These are phyloP conservation scores for Talaromyces wortmannii DNA, from an alignment of 495 filamentous ascomycete species.

Conservation along the genomic window DNA sequence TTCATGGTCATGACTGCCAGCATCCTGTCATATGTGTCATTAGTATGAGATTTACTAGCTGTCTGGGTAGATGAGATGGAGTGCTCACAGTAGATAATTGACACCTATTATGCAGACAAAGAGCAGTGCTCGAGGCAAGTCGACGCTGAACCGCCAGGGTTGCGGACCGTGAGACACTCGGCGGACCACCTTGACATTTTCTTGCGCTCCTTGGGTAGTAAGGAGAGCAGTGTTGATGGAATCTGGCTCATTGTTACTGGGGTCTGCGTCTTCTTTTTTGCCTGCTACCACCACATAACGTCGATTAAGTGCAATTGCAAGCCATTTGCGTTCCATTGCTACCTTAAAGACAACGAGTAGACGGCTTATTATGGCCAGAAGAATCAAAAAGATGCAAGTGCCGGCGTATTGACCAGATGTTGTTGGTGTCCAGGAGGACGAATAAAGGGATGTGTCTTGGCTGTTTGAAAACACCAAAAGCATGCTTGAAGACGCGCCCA, in stretches of 20 bases:
- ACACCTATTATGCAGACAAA: constrained; percentile 66
- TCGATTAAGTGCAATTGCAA: constrained; percentile 58
- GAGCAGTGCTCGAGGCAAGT: constrained; percentile 64
- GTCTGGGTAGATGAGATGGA: not conserved
- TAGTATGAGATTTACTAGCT: not conserved
- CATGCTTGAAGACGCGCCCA: not conserved
- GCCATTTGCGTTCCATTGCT: constrained; percentile 48
- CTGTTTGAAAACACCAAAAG: constrained; percentile 53
- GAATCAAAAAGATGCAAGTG: constrained; percentile 81
- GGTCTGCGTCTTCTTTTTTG: constrained; percentile 47
- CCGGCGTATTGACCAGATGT: constrained; percentile 65
- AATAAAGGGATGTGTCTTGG: constrained; percentile 67
- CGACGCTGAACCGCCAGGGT: constrained; percentile 74
- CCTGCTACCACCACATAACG: constrained; percentile 71
- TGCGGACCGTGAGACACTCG: constrained; percentile 30
- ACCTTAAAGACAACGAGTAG: constrained; percentile 60
- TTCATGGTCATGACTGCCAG: constrained; percentile 98
- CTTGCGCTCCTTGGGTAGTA: constrained; percentile 64
- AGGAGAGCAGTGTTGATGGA: constrained; percentile 50
- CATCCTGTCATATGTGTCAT: constrained; percentile 55
- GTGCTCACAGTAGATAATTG: constrained; percentile 83
- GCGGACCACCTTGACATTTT: constrained; percentile 63
- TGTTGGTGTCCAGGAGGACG: constrained; percentile 62
- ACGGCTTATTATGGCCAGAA: constrained; percentile 62
- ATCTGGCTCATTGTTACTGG: constrained; percentile 46